Evolutionary conservation across 331 rosid genomes (phyloP).

Genomic region (Acacia pycnantha): DNA sequence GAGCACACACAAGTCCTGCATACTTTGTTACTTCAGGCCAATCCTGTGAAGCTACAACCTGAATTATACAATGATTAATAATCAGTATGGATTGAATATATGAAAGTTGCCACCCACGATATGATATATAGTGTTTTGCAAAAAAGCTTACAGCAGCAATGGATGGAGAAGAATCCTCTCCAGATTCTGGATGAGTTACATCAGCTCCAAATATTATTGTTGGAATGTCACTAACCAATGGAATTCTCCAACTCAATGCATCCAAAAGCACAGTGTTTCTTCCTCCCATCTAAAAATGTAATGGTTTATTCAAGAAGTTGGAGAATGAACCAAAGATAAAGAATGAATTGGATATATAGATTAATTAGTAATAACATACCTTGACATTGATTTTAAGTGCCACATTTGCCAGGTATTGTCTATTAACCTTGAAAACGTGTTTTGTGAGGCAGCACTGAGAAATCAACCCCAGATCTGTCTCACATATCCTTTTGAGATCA

Average conservation of each 20-base stretch:
- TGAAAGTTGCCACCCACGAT: background rate
- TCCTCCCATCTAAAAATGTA: conserved; percentile 52
- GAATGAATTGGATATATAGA: conserved; percentile 3
- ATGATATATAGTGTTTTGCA: conserved; percentile 10
- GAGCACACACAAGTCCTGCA: conserved; percentile 58
- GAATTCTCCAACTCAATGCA: conserved; percentile 56
- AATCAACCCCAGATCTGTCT: conserved; percentile 54
- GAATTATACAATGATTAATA: conserved; percentile 12
- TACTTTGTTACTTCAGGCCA: conserved; percentile 62
- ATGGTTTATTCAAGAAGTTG: conserved; percentile 23
- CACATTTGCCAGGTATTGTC: conserved; percentile 55
- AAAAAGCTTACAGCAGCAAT: conserved; percentile 54
- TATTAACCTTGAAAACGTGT: conserved; percentile 47
- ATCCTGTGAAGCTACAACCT: conserved; percentile 69
- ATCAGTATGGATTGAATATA: conserved; percentile 19
- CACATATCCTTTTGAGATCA: conserved; percentile 57
- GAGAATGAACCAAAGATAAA: background rate
- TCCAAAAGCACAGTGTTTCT: conserved; percentile 60
- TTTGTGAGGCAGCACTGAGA: conserved; percentile 61
- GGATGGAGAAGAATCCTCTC: conserved; percentile 55
- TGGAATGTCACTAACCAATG: conserved; percentile 62
- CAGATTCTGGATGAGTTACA: conserved; percentile 55
- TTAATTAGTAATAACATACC: conserved; percentile 19
- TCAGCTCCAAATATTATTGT: conserved; percentile 66
- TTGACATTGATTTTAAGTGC: conserved; percentile 49